A percentile compares a stretch with the other conserved stretches of the same genome.
phyloP scores from a whole-genome alignment of 2,329 filamentous ascomycete species.

The Botrytis tulipae region DNA sequence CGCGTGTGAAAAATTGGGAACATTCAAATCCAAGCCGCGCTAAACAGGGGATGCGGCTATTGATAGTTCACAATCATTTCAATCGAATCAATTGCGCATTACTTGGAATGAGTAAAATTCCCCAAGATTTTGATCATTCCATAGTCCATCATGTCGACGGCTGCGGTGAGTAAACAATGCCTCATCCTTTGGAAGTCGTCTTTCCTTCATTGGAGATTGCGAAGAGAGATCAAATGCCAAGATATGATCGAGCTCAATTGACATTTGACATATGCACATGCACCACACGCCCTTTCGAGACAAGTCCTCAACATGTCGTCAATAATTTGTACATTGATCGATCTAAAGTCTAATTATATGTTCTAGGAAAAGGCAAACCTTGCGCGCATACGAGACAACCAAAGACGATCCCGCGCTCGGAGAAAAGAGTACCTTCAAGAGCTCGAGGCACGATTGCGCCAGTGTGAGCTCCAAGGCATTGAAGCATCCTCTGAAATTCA shows the following conservation, averaged over 20 bases:
- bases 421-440: constrained; percentile 72
- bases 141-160: constrained; percentile 2
- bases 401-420: constrained; percentile 70
- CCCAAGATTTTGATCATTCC: background rate
- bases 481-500: constrained; percentile 72
- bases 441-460: constrained; percentile 62
- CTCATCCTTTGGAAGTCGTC: background rate
- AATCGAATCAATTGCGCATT: constrained; percentile 5
- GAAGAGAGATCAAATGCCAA: constrained; percentile 2
- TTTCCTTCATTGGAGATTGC: background rate
- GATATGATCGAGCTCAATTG: background rate
- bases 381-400: constrained; percentile 71
- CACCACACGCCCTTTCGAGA: background rate
- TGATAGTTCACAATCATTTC: background rate
- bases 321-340: background rate
- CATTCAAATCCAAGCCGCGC: background rate
- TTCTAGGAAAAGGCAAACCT: constrained; percentile 38
- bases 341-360: constrained; percentile 4
- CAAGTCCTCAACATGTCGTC: background rate
- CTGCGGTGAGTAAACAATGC: constrained; percentile 1
- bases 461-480: constrained; percentile 63
- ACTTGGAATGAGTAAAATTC: background rate
- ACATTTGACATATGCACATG: background rate
- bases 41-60: constrained; percentile 7
- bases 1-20: constrained; percentile 4